A percentile compares a stretch with the other conserved stretches of the same genome.
Evolutionary conservation across 768 basidiomycete genomes (phyloP).

Genomic region (Dacryopinax primogenitus): DNA sequence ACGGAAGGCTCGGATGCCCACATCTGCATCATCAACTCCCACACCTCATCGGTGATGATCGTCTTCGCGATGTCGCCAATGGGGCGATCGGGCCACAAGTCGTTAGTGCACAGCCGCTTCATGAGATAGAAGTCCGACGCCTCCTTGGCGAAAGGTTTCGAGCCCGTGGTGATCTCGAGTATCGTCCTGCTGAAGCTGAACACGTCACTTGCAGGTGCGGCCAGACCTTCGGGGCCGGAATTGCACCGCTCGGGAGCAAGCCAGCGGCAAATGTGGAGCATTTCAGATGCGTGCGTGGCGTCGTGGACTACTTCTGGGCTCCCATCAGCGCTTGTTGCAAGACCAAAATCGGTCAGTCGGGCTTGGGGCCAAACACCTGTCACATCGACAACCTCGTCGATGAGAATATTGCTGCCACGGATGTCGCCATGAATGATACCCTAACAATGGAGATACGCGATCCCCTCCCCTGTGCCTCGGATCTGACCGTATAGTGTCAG

Average conservation of each 20-base stretch:
- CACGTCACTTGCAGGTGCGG: background rate
- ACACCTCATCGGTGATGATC: background rate
- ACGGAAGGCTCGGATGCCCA: background rate
- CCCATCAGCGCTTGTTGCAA: background rate
- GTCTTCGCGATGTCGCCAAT: background rate
- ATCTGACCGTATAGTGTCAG: background rate
- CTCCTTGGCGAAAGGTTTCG: background rate
- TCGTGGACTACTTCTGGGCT: background rate
- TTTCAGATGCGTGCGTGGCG: background rate
- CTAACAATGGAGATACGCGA: background rate
- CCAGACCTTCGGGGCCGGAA: background rate
- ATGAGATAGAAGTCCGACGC: background rate
- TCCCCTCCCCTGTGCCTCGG: background rate
- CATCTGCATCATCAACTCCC: background rate
- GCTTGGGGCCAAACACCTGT: background rate
- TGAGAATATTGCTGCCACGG: background rate
- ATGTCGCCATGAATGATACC: background rate
- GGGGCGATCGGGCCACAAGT: background rate
- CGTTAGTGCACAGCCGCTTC: background rate
- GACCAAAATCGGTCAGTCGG: background rate
- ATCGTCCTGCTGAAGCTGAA: background rate
- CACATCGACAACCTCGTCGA: background rate
- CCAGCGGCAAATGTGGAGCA: background rate
- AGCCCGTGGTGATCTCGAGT: background rate
- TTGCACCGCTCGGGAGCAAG: background rate